Conservation (phyloP, 768 basidiomycete species). For the Hortiboletus campestris region DNA sequence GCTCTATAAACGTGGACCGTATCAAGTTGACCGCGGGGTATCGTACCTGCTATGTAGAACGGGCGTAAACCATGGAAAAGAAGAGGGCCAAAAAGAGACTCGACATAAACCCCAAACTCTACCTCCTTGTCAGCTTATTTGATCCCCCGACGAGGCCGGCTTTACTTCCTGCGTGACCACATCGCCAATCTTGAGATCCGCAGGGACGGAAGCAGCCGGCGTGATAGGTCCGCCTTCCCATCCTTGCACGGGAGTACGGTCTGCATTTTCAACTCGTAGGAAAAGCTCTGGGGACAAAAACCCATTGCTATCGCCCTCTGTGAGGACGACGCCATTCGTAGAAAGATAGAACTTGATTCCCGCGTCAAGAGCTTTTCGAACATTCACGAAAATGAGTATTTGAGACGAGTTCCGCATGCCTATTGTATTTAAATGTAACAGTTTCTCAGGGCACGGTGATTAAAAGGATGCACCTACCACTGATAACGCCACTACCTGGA, state of each 20-base stretch:
- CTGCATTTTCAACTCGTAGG: constrained; percentile 55
- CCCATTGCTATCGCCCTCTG: constrained; percentile 69
- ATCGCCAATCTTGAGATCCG: not conserved
- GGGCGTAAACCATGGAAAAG: not conserved
- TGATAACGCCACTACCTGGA: constrained; percentile 62
- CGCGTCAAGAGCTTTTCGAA: constrained; percentile 63
- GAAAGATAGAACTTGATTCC: constrained; percentile 79
- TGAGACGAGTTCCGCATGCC: constrained; percentile 81
- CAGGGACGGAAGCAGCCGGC: not conserved
- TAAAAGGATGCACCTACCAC: constrained; percentile 51
- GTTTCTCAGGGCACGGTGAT: not conserved
- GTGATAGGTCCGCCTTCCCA: constrained; percentile 18
- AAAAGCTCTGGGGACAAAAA: constrained; percentile 66
- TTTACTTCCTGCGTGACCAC: not conserved
- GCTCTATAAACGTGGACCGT: not conserved
- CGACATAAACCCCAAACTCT: not conserved
- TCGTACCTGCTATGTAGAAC: not conserved
- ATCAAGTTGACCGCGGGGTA: not conserved
- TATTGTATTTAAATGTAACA: constrained; percentile 27
- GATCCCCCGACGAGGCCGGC: not conserved
- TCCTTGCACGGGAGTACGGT: constrained; percentile 18
- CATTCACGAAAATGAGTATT: constrained; percentile 79
- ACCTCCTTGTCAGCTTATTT: not conserved
- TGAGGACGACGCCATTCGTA: constrained; percentile 85
- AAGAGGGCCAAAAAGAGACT: not conserved